phyloP scores from a whole-genome alignment of 2,329 filamentous ascomycete genomes.

The Colletotrichum australisinense region DNA sequence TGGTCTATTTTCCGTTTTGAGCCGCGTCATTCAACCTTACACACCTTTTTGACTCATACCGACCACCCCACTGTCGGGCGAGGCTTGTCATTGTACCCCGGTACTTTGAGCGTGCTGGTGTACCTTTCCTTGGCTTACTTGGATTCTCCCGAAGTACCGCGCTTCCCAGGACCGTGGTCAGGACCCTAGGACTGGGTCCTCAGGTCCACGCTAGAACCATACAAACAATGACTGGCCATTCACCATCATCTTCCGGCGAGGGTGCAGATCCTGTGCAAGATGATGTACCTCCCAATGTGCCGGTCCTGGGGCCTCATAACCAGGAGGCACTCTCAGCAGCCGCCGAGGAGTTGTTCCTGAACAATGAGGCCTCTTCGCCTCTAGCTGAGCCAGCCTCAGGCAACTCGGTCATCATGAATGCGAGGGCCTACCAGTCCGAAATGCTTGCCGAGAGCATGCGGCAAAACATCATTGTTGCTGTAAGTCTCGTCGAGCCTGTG shows the following conservation, averaged over 20 bases:
- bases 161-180: slow-evolving; percentile 3
- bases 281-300: slow-evolving; percentile 3
- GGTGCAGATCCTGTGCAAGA: slow-evolving; percentile 2
- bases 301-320: slow-evolving; percentile 19
- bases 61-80: slow-evolving; percentile 4
- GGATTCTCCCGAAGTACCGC: slow-evolving; percentile 6
- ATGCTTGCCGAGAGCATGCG: slow-evolving; percentile 79
- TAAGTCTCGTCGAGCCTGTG: slow-evolving; percentile 48
- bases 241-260: slow-evolving; percentile 14
- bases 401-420: slow-evolving; percentile 47
- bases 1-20: slow-evolving; percentile 17
- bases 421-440: slow-evolving; percentile 77
- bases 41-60: slow-evolving; percentile 25
- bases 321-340: slow-evolving; percentile 9
- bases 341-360: slow-evolving; percentile 24
- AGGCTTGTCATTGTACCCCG: neutral
- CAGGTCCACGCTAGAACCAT: neutral
- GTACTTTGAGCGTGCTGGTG: neutral
- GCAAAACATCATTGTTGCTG: slow-evolving; percentile 78
- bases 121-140: slow-evolving; percentile 2
- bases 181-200: neutral
- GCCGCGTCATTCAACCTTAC: slow-evolving; percentile 28
- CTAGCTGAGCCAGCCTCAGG: slow-evolving; percentile 14
- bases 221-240: slow-evolving; percentile 18
- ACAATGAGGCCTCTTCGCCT: slow-evolving; percentile 23